Base-by-base conservation (phyloP, 306 rosid genomes). In the Rosa lucieae region DNA sequence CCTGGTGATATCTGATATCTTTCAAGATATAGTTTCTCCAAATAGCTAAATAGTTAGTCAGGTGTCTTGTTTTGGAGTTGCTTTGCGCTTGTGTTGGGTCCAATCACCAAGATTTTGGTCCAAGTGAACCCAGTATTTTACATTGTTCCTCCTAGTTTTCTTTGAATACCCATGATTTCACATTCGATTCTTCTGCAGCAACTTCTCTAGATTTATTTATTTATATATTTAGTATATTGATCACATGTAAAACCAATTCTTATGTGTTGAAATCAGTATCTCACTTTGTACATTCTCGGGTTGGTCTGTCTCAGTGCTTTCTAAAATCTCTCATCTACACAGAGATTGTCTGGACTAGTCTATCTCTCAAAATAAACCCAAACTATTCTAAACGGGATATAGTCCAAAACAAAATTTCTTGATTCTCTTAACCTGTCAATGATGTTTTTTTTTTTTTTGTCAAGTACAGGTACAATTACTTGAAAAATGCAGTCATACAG, bases 401-500 rank as follows among this genome's bases (percentile, higher is more conserved):
- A 15, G 71, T 76, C 61, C 48, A 6, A 42, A 43, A 49, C 51
- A 29, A 58, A 8, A 44, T 35, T 62, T 53, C 48, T 53, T 20
- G 46, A 73, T 69, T 21, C 66, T 35, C 40, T 32, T 6, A 10
- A 5, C 32, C 81, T 85, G 74, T 80, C 70, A 42, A 43, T 76
- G 82, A n/a, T 48, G 70, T 32, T 6, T 78, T 84, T 59, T 74
- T 86, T 6, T 78, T 85, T 59, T 74, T 86, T 77, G 75, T 88
- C 43, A 52, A 78, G 75, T 75, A 83, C 89, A 95, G 99, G 94
- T 88, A 87, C 88, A 97, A 89, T 80, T 87, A 95, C 89, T 90
- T 95, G 66, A 91, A 97, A 78, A 93, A 95, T 89, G 99, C 98
- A 65, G 97, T 95, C 75, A 78, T 95, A 70, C 99, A 95, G 82